Evolutionary conservation across 108 stramenopile genomes (phyloP).

Genomic region (Skeletonema marinoi): DNA sequence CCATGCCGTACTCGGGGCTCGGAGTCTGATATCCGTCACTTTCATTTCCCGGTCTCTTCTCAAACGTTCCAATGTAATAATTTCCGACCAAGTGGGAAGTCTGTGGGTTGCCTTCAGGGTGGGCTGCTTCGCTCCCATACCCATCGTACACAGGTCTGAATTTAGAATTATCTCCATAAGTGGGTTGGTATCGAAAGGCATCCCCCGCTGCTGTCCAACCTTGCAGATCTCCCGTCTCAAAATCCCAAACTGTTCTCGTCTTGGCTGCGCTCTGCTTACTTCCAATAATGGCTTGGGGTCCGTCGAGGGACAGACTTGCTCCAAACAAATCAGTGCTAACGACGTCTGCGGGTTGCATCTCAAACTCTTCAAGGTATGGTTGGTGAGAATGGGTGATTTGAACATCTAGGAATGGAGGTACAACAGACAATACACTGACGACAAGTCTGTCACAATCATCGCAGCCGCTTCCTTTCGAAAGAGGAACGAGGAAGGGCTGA

Average conservation of each 20-base stretch:
- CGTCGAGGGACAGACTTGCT: slow-evolving; percentile 36
- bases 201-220: slow-evolving; percentile 78
- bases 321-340: slow-evolving; percentile 50
- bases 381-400: slow-evolving; percentile 14
- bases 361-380: slow-evolving; percentile 25
- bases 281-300: slow-evolving; percentile 56
- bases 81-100: slow-evolving; percentile 40
- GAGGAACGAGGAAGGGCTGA: slow-evolving; percentile 38
- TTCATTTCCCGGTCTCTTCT: slow-evolving; percentile 59
- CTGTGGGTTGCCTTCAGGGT: slow-evolving; percentile 33
- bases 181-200: slow-evolving; percentile 77
- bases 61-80: slow-evolving; percentile 80
- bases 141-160: slow-evolving; percentile 56
- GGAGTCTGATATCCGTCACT: slow-evolving; percentile 45
- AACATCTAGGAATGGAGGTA: slow-evolving; percentile 23
- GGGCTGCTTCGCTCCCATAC: slow-evolving; percentile 21
- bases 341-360: slow-evolving; percentile 36
- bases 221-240: slow-evolving; percentile 78
- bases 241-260: slow-evolving; percentile 78
- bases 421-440: slow-evolving; percentile 31
- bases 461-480: slow-evolving; percentile 28
- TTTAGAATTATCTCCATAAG: slow-evolving; percentile 74
- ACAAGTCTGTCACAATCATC: slow-evolving; percentile 20
- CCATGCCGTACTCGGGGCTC: slow-evolving; percentile 34
- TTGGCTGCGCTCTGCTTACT: slow-evolving; percentile 55